phyloP scores from a whole-genome alignment of 2,329 filamentous ascomycete species.

The Acephala macrosclerotiorum region DNA sequence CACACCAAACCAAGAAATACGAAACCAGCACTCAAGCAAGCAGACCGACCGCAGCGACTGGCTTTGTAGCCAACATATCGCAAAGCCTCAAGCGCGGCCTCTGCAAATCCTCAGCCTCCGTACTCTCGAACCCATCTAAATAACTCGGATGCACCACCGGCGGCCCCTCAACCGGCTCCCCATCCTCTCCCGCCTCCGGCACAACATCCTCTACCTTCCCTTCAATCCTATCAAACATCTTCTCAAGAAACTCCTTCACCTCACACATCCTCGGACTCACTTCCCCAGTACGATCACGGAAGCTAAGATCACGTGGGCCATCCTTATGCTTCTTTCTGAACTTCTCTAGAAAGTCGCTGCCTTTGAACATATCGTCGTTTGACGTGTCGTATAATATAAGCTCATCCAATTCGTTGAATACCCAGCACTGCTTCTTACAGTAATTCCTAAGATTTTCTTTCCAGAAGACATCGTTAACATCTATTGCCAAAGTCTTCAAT shows the following conservation, averaged over 20 bases:
- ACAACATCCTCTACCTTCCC: neutral
- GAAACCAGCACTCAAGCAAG: neutral
- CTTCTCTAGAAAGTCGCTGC: slow-evolving; percentile 20
- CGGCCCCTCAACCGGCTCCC: neutral
- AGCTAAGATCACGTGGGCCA: slow-evolving; percentile 15
- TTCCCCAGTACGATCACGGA: slow-evolving; percentile 10
- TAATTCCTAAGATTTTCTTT: slow-evolving; percentile 22
- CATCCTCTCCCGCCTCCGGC: neutral
- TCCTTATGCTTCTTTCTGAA: slow-evolving; percentile 10
- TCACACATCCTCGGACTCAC: neutral
- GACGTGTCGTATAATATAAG: slow-evolving; percentile 19
- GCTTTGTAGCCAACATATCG: neutral
- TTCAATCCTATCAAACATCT: slow-evolving; percentile 9
- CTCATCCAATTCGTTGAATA: slow-evolving; percentile 20
- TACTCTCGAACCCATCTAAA: neutral
- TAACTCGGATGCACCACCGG: neutral
- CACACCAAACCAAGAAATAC: neutral
- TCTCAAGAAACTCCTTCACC: neutral
- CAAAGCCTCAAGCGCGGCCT: neutral
- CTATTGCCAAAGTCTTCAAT: slow-evolving; percentile 21
- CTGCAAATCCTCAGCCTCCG: neutral
- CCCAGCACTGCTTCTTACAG: slow-evolving; percentile 12
- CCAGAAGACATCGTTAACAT: slow-evolving; percentile 26
- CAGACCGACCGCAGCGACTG: neutral
- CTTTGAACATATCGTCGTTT: slow-evolving; percentile 10